phyloP scores from a whole-genome alignment of 129 eudicot species.

The Saussurea involucrata region DNA sequence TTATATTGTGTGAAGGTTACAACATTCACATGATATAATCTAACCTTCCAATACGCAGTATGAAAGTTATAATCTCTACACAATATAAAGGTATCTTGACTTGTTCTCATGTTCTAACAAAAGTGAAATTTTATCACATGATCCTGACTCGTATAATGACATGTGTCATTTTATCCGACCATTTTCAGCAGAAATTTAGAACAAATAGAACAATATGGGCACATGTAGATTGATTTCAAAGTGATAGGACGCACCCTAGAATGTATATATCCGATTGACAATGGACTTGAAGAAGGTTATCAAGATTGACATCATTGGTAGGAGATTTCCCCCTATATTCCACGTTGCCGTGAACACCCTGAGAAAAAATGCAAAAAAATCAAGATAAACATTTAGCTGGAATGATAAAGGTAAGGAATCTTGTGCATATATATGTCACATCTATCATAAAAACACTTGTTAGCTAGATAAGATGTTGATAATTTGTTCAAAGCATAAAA shows the following conservation, averaged over 20 bases:
- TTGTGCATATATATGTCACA: too few relatives aligned
- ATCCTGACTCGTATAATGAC: too few relatives aligned
- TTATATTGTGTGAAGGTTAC: background rate
- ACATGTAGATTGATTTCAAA: background rate
- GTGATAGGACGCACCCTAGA: conserved; percentile 36
- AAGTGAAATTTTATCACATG: too few relatives aligned
- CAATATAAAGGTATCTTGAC: too few relatives aligned
- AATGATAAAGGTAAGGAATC: too few relatives aligned
- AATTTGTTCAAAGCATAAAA: too few relatives aligned
- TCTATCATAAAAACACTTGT: too few relatives aligned
- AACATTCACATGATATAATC: background rate
- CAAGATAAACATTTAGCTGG: too few relatives aligned
- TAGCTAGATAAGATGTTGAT: too few relatives aligned
- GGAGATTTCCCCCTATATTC: conserved; percentile 71
- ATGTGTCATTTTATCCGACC: background rate
- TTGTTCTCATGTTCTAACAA: too few relatives aligned
- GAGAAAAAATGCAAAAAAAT: background rate
- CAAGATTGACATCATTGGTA: too few relatives aligned
- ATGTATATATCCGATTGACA: conserved; percentile 54
- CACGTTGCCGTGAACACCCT: conserved; percentile 73
- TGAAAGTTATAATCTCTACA: background rate
- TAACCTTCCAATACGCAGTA: background rate
- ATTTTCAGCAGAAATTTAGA: background rate
- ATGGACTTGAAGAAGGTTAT: conserved; percentile 47
- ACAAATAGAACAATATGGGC: background rate